Percentiles rank a stretch among this genome's conserved stretches.
Conservation (phyloP, 2,329 filamentous ascomycete genomes). For the Talaromyces sp. region DNA sequence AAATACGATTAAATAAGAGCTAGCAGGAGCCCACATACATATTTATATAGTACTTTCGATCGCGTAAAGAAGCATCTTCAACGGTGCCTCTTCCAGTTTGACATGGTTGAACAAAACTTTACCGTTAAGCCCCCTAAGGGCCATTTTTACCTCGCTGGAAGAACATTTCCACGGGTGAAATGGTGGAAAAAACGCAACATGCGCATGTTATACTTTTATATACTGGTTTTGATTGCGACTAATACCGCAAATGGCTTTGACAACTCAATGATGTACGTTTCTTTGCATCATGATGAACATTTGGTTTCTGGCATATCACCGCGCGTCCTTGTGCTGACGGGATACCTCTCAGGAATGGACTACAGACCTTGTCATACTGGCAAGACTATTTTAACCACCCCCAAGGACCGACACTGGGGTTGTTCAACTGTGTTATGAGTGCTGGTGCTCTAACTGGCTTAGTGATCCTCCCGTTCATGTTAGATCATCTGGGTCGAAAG, state of each 20-base stretch:
- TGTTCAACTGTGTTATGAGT: constrained; percentile 24
- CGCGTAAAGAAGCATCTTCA: too few relatives aligned
- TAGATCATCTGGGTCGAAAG: constrained; percentile 23
- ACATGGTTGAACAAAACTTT: background rate
- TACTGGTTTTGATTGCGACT: constrained; percentile 32
- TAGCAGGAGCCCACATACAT: too few relatives aligned
- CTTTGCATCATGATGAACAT: constrained; percentile 26
- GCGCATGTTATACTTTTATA: constrained; percentile 34
- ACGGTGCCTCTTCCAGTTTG: too few relatives aligned
- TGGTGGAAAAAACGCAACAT: constrained; percentile 35
- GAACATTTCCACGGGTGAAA: constrained; percentile 27
- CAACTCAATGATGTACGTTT: background rate
- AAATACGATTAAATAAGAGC: too few relatives aligned
- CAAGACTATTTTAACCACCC: constrained; percentile 28
- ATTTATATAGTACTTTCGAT: too few relatives aligned
- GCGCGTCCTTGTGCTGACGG: too few relatives aligned
- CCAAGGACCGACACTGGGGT: constrained; percentile 21
- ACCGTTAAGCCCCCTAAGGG: constrained; percentile 23
- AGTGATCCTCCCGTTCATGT: constrained; percentile 21
- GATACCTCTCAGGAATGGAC: constrained; percentile 11
- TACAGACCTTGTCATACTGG: constrained; percentile 31
- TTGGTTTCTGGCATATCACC: too few relatives aligned
- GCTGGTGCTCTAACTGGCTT: constrained; percentile 23
- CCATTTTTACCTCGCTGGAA: constrained; percentile 30
- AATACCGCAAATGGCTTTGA: constrained; percentile 43